These are phyloP conservation scores for Azolla pinnata DNA, from an alignment of 75 land plant species.

Conservation along the genomic window DNA sequence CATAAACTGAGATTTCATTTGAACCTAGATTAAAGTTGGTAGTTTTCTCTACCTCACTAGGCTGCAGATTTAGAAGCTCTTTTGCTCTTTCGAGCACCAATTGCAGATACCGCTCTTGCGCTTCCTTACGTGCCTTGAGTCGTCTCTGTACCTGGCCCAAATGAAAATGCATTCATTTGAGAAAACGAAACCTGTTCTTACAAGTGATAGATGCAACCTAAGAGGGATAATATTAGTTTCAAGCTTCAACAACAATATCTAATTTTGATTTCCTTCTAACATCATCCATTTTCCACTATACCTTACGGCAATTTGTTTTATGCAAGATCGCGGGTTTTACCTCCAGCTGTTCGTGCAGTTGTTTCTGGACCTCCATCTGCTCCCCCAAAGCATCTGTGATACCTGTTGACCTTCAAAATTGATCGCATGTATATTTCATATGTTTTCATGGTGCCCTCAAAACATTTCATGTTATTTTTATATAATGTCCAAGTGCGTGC, in stretches of 20 bases:
- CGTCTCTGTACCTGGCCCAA: slow-evolving; percentile 32
- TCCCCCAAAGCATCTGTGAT: slow-evolving; percentile 46
- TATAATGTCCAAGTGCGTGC: no score
- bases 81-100: slow-evolving; percentile 27
- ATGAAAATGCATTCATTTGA: not conserved
- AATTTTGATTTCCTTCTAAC: not conserved
- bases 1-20: not conserved
- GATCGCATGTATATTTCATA: no score
- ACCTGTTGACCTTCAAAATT: slow-evolving; percentile 8
- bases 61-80: slow-evolving; percentile 18
- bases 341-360: slow-evolving; percentile 75
- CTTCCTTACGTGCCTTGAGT: slow-evolving; percentile 29
- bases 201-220: not conserved
- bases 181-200: not conserved
- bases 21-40: no score
- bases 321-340: slow-evolving; percentile 13
- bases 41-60: slow-evolving; percentile 9
- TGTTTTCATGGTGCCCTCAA: no score
- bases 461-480: no score
- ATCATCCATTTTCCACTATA: not conserved
- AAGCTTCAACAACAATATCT: not conserved
- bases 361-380: slow-evolving; percentile 75
- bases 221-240: not conserved
- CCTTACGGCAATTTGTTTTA: not conserved
- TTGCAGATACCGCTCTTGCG: slow-evolving; percentile 33